Conservation (phyloP, 2,329 filamentous ascomycete genomes). For the Aspergillus vadensis region DNA sequence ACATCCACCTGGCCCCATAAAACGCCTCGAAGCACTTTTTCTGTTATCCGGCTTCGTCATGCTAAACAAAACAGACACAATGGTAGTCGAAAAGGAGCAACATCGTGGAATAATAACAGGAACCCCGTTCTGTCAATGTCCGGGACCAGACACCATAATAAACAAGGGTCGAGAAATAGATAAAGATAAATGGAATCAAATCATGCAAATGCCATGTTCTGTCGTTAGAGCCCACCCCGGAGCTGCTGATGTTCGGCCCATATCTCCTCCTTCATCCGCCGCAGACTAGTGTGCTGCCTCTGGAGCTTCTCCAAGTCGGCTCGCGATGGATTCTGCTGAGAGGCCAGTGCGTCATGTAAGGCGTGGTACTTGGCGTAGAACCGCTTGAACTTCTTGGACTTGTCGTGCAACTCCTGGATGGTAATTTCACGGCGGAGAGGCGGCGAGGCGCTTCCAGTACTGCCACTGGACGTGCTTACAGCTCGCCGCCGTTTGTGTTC, state of each 20-base stretch:
- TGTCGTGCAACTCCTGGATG: conserved; percentile 43
- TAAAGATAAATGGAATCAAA: background rate
- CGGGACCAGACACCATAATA: conserved; percentile 6
- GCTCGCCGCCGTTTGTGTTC: conserved; percentile 46
- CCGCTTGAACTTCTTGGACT: conserved; percentile 54
- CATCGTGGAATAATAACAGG: conserved; percentile 6
- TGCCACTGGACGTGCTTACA: conserved; percentile 43
- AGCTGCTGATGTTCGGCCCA: conserved; percentile 47
- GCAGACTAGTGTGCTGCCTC: conserved; percentile 56
- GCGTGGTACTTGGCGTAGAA: conserved; percentile 61
- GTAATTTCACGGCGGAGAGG: conserved; percentile 40
- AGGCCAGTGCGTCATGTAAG: conserved; percentile 53
- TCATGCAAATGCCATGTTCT: conserved; percentile 14
- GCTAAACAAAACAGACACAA: conserved; percentile 16
- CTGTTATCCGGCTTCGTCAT: conserved; percentile 16
- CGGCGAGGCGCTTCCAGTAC: conserved; percentile 46
- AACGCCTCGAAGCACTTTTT: conserved; percentile 14
- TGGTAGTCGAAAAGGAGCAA: conserved; percentile 6
- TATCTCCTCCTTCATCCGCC: conserved; percentile 62
- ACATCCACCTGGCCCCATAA: background rate
- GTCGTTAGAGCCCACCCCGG: conserved; percentile 26
- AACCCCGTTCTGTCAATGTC: conserved; percentile 17
- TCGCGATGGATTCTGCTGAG: conserved; percentile 46
- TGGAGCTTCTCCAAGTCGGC: conserved; percentile 56
- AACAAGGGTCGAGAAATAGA: conserved; percentile 9